These are phyloP conservation scores for Gillenia trifoliata DNA, from an alignment of 306 rosid species.

Conservation along the genomic window DNA sequence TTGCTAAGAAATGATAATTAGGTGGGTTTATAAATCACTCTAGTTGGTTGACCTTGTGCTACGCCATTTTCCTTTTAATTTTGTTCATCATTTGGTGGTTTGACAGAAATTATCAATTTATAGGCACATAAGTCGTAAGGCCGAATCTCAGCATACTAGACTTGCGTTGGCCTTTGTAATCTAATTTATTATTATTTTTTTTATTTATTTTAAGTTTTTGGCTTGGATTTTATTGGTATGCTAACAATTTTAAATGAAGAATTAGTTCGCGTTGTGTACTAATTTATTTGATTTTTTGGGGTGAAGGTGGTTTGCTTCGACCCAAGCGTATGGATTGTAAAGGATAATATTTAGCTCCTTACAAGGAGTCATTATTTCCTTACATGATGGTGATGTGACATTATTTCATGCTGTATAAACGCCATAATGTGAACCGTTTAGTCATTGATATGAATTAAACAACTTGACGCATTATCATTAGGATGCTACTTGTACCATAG, in stretches of 20 bases:
- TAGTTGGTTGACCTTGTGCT: conserved; percentile 8
- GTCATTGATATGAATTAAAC: neutral
- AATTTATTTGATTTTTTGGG: neutral
- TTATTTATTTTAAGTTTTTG: neutral
- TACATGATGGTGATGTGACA: too few species aligned
- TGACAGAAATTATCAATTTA: neutral
- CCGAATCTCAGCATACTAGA: neutral
- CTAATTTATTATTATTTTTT: conserved; percentile 10
- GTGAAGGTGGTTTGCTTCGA: neutral
- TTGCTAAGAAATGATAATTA: conserved; percentile 19
- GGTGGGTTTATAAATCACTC: conserved; percentile 23
- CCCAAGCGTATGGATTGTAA: neutral
- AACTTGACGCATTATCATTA: neutral
- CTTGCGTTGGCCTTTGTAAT: conserved; percentile 20
- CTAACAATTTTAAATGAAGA: neutral
- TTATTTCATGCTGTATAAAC: too few species aligned
- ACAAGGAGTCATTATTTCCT: too few species aligned
- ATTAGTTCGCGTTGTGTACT: neutral
- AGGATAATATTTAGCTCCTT: too few species aligned
- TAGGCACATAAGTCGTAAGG: neutral
- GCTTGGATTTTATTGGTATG: neutral
- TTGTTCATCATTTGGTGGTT: neutral
- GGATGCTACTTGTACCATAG: too few species aligned
- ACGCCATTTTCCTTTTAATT: neutral
- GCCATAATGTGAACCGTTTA: too few species aligned